A percentile compares a stretch with the other conserved stretches of the same genome.
Evolutionary conservation across 306 rosid species (phyloP).

Genomic region (Quercus mongolica): DNA sequence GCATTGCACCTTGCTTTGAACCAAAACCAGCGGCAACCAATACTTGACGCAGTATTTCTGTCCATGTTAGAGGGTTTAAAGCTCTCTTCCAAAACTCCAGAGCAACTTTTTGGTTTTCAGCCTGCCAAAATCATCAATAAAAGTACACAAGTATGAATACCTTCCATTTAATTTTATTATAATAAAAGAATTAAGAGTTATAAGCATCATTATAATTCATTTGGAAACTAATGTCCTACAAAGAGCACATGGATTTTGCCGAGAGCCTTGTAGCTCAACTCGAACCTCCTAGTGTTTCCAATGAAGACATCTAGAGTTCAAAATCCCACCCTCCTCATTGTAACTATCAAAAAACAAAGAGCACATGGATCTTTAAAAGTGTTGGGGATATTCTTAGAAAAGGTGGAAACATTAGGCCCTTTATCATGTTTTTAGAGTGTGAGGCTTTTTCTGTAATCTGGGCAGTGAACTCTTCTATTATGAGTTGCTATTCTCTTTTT

Average conservation of each 20-base stretch:
- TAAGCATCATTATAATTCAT: neutral
- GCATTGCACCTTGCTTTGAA: slow-evolving; percentile 64
- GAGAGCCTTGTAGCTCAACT: too few relatives aligned
- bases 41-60: slow-evolving; percentile 87
- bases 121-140: slow-evolving; percentile 51
- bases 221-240: neutral
- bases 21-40: slow-evolving; percentile 95
- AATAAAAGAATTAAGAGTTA: neutral
- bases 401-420: neutral
- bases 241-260: neutral
- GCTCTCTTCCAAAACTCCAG: slow-evolving; percentile 75
- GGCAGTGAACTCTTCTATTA: neutral
- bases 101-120: slow-evolving; percentile 60
- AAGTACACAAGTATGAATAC: slow-evolving; percentile 4
- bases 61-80: slow-evolving; percentile 85
- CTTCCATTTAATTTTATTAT: neutral
- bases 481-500: neutral
- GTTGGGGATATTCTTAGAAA: neutral
- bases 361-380: neutral
- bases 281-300: too few relatives aligned
- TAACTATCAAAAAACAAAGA: neutral
- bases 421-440: neutral
- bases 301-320: too few relatives aligned
- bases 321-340: too few relatives aligned
- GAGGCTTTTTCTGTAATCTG: neutral